phyloP scores from a whole-genome alignment of 192 early-diverging fungal species.

The Coemansia sp. region DNA sequence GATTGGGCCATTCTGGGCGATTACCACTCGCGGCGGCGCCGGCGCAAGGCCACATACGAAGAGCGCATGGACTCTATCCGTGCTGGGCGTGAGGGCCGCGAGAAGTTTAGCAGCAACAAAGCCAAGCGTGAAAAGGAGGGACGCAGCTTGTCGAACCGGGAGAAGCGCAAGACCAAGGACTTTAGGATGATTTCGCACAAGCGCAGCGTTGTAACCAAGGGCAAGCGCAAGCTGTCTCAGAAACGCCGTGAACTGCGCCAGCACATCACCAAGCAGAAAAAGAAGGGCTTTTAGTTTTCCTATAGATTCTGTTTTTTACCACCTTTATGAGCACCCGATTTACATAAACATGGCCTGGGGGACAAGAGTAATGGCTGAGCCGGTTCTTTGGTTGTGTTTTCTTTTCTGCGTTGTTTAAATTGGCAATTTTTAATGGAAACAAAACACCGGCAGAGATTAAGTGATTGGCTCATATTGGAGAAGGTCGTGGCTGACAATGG shows the following conservation, averaged over 20 bases:
- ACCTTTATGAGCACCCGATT: too few species aligned
- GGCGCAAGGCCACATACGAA: conserved; percentile 85
- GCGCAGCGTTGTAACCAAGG: conserved; percentile 69
- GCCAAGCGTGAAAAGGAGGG: conserved; percentile 74
- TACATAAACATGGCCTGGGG: too few species aligned
- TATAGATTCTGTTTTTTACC: neutral
- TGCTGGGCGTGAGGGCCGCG: conserved; percentile 85
- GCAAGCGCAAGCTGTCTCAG: conserved; percentile 71
- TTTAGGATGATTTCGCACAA: conserved; percentile 97
- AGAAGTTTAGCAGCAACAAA: conserved; percentile 87
- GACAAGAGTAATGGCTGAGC: too few species aligned
- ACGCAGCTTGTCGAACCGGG: conserved; percentile 81
- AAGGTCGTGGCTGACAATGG: too few species aligned
- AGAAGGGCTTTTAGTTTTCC: conserved; percentile 31
- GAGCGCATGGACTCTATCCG: conserved; percentile 84
- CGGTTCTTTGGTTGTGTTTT: too few species aligned
- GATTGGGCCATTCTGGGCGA: conserved; percentile 52
- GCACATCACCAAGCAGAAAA: conserved; percentile 48
- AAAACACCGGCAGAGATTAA: too few species aligned
- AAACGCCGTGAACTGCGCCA: conserved; percentile 61
- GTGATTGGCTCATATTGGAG: too few species aligned
- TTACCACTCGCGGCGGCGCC: conserved; percentile 50
- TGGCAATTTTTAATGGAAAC: too few species aligned
- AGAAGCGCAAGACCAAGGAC: conserved; percentile 91
- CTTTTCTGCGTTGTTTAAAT: too few species aligned